Evolutionary conservation across 129 eudicot genomes (phyloP), one percentile per base, ranked within the genome.

Genomic region (Ambrosia trifida): DNA sequence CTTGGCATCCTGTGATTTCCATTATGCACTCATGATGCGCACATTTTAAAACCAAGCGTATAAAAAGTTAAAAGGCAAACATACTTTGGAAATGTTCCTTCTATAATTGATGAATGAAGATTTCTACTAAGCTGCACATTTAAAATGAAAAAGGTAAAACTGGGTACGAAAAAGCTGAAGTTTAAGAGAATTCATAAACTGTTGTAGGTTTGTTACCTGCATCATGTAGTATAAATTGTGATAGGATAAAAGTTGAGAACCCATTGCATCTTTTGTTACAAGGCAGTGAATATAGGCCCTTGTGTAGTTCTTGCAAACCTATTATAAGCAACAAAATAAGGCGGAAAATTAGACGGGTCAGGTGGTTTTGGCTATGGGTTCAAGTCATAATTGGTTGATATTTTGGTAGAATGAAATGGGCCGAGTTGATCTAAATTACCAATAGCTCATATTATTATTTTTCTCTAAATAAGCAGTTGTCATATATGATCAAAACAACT

Each of bases 181-280:
- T 6, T 8, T 44, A 54, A 49, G 31, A 72, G 13, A 24, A 57
- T 33, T 73, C 8, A 62, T 19, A 67, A 43, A 14, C 7, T 2
- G 5, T 44, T 13, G 16, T 31, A 53, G 67, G 60, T 43, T 50
- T 28, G 5, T 7, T 82, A 89, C 98, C 92, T 87, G 85, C 87
- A 89, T 47, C 98, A 93, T 93, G 79, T 89, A 85, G 78, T 83
- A 74, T 72, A 93, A 70, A 80, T 93, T 93, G 79, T 93, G 98
- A 84, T 89, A 93, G 1, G 98, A 93, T 16, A 93, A 72, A 79
- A 93, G 98, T 66, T 93, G 98, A 83, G 98, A 93, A 71, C 98
- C 98, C 98, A 93, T 89, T 4, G 98, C 96, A 76, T 93, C 98
- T 89, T 93, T 93, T 7, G 98, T 93, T 53, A 93, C 98, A 64